Conservation (phyloP, 2,329 filamentous ascomycete genomes). For the Penicillium sp. region DNA sequence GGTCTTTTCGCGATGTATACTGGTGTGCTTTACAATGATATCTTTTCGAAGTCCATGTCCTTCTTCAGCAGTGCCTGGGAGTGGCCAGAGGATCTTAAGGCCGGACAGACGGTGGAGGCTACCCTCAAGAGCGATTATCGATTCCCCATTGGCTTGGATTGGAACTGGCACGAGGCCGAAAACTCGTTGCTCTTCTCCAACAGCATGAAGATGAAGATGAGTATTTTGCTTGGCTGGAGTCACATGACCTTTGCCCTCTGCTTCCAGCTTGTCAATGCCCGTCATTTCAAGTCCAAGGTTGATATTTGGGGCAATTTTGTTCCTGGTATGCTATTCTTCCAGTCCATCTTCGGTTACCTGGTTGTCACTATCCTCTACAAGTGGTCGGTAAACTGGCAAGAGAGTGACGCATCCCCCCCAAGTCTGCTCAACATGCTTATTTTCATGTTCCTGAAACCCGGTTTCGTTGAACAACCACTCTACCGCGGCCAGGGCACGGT, state of each 20-base stretch:
- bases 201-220: conserved; percentile 99
- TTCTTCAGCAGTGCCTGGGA: conserved; percentile 89
- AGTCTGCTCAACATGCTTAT: conserved; percentile 98
- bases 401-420: conserved; percentile 67
- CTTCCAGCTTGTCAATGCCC: conserved; percentile 88
- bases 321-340: conserved; percentile 99
- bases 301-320: conserved; percentile 98
- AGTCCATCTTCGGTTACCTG: conserved; percentile 96
- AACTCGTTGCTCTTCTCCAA: conserved; percentile 95
- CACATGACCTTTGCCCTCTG: conserved; percentile 94
- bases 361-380: conserved; percentile 95
- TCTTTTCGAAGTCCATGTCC: conserved; percentile 90
- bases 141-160: conserved; percentile 94
- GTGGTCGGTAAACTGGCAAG: conserved; percentile 87
- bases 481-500: conserved; percentile 76
- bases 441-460: conserved; percentile 96
- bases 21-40: conserved; percentile 95
- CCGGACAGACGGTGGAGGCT: conserved; percentile 65
- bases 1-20: conserved; percentile 96
- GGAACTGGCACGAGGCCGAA: conserved; percentile 93
- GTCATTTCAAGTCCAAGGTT: conserved; percentile 90
- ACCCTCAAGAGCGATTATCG: conserved; percentile 72
- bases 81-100: conserved; percentile 70
- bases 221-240: conserved; percentile 90
- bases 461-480: conserved; percentile 65